Conservation (phyloP, 129 eudicot genomes). For the Artemisia argyi region DNA sequence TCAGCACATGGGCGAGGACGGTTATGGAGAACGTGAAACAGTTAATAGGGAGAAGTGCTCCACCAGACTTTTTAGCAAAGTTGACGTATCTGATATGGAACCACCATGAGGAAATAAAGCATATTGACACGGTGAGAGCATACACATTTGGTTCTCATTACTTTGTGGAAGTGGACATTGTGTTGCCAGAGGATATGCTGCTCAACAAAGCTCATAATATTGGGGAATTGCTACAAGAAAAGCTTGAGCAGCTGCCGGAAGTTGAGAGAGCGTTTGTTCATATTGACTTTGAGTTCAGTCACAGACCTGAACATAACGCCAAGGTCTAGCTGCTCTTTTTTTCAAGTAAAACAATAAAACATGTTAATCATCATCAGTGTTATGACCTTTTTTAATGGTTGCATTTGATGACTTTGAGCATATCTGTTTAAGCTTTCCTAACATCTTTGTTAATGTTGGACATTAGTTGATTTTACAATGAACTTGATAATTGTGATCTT, state of each 20-base stretch:
- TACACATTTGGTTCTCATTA: conserved; percentile 85
- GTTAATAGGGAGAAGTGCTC: conserved; percentile 91
- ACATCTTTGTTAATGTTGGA: neutral
- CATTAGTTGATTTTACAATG: no score
- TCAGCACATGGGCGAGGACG: conserved; percentile 74
- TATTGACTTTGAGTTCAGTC: conserved; percentile 85
- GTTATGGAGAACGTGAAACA: conserved; percentile 79
- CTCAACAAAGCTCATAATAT: conserved; percentile 83
- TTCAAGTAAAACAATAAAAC: neutral
- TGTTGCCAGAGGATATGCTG: conserved; percentile 77
- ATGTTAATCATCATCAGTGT: neutral
- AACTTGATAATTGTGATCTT: no score
- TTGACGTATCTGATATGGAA: conserved; percentile 93
- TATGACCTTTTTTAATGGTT: neutral
- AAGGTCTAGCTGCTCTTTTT: conserved; percentile 13
- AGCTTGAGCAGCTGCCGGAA: conserved; percentile 83
- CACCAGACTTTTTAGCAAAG: conserved; percentile 79
- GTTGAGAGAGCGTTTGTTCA: conserved; percentile 95
- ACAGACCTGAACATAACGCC: conserved; percentile 78
- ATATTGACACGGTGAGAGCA: conserved; percentile 90
- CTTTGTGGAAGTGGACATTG: conserved; percentile 92
- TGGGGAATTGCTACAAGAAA: conserved; percentile 88
- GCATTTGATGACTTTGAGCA: neutral
- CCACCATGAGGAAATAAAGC: conserved; percentile 81
- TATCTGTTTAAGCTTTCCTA: neutral